Percentiles rank a stretch among this genome's conserved stretches.
Evolutionary conservation across 2,329 filamentous ascomycete species (phyloP).

Genomic region (Calonectria multiphialidica): DNA sequence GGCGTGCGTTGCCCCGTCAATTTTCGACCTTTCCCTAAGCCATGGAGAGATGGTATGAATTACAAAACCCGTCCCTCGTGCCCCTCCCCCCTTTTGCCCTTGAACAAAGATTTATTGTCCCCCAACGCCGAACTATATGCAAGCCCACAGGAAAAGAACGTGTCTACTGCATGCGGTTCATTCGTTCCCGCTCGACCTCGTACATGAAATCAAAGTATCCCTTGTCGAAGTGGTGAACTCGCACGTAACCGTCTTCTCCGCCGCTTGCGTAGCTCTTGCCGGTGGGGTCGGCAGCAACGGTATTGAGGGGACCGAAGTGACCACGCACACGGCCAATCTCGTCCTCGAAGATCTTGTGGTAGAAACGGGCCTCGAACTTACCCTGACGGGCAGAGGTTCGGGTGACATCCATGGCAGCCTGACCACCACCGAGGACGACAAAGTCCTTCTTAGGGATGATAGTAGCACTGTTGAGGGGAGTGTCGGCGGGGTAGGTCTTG

Average conservation of each 20-base stretch:
- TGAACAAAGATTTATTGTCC: slow-evolving; percentile 48
- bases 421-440: slow-evolving; percentile 96
- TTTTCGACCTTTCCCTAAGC: slow-evolving; percentile 43
- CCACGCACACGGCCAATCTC: slow-evolving; percentile 97
- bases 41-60: slow-evolving; percentile 48
- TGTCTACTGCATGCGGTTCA: slow-evolving; percentile 58
- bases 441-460: slow-evolving; percentile 98
- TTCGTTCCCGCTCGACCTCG: slow-evolving; percentile 92
- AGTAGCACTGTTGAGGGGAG: slow-evolving; percentile 93
- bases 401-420: slow-evolving; percentile 99
- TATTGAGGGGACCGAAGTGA: slow-evolving; percentile 97
- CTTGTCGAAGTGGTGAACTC: slow-evolving; percentile 98
- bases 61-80: slow-evolving; percentile 43
- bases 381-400: slow-evolving; percentile 93
- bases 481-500: slow-evolving; percentile 93
- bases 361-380: slow-evolving; percentile 99
- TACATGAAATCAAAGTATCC: slow-evolving; percentile 99
- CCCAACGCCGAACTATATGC: slow-evolving; percentile 59
- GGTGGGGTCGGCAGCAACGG: slow-evolving; percentile 91
- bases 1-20: slow-evolving; percentile 38
- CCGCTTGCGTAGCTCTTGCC: slow-evolving; percentile 95
- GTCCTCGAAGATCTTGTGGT: slow-evolving; percentile 99
- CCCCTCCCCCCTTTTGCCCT: slow-evolving; percentile 43
- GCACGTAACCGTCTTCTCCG: slow-evolving; percentile 98
- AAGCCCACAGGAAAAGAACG: slow-evolving; percentile 54